These are phyloP conservation scores for Dactylellina parvicollis DNA, from an alignment of 2,329 filamentous ascomycete genomes.

Conservation along the genomic window DNA sequence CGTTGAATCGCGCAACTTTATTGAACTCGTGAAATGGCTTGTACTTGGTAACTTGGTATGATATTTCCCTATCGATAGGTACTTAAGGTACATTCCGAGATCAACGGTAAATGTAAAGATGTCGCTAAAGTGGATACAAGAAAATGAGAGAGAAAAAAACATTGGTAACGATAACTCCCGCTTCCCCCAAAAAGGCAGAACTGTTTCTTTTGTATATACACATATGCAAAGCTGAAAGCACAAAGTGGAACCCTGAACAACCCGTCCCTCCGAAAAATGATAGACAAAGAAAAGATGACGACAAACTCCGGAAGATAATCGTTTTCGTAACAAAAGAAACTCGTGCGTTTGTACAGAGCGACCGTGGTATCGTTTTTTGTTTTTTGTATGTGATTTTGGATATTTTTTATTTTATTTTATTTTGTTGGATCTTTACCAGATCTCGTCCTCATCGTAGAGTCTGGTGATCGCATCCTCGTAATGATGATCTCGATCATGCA, in stretches of 20 bases:
- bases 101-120: constrained; percentile 26
- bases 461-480: constrained; percentile 51
- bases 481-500: constrained; percentile 40
- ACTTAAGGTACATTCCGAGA: constrained; percentile 16
- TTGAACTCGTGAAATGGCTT: constrained; percentile 10
- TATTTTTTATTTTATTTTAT: constrained; percentile 27
- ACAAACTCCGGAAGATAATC: constrained; percentile 25
- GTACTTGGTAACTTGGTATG: constrained; percentile 9
- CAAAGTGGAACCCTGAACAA: constrained; percentile 14
- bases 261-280: constrained; percentile 31
- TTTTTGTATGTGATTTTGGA: neutral
- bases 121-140: constrained; percentile 44
- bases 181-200: constrained; percentile 38
- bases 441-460: constrained; percentile 49
- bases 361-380: constrained; percentile 47
- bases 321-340: constrained; percentile 50
- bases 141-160: neutral
- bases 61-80: constrained; percentile 22
- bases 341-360: constrained; percentile 42
- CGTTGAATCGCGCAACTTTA: constrained; percentile 22
- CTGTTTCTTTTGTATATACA: constrained; percentile 53
- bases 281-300: constrained; percentile 36
- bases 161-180: constrained; percentile 43
- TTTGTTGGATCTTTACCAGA: constrained; percentile 45
- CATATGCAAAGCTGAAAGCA: constrained; percentile 9